phyloP scores from a whole-genome alignment of 345 rosid species.

The Brassica juncea region DNA sequence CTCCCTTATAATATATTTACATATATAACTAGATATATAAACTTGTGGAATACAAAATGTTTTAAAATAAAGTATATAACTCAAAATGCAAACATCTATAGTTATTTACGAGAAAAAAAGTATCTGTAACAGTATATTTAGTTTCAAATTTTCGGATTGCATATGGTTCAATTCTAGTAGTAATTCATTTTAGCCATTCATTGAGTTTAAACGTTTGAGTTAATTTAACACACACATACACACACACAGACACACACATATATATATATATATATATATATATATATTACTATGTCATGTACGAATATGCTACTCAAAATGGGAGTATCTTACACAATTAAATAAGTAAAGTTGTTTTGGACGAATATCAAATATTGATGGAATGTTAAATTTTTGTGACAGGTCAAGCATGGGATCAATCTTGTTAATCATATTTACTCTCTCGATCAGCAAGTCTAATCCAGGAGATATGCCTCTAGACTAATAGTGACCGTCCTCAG shows the following conservation, averaged over 20 bases:
- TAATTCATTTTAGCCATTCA: not conserved
- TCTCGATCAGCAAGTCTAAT: constrained; percentile 51
- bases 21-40: not conserved
- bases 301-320: constrained; percentile 1
- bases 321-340: not conserved
- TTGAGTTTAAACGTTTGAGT: not conserved
- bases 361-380: not conserved
- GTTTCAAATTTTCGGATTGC: not conserved
- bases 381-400: constrained; percentile 26
- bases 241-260: no score
- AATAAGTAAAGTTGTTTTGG: constrained; percentile 8
- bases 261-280: no score
- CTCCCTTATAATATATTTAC: not conserved
- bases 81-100: not conserved
- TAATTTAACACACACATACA: no score
- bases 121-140: not conserved
- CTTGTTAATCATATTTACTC: constrained; percentile 88
- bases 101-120: not conserved
- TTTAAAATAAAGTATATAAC: not conserved
- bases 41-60: not conserved
- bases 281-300: not conserved
- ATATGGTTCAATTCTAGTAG: not conserved
- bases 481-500: constrained; percentile 30
- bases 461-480: constrained; percentile 47
- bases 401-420: constrained; percentile 97